A percentile compares a stretch with the other conserved stretches of the same genome.
These are phyloP conservation scores for Lablab purpureus DNA, from an alignment of 306 rosid species.

Conservation along the genomic window DNA sequence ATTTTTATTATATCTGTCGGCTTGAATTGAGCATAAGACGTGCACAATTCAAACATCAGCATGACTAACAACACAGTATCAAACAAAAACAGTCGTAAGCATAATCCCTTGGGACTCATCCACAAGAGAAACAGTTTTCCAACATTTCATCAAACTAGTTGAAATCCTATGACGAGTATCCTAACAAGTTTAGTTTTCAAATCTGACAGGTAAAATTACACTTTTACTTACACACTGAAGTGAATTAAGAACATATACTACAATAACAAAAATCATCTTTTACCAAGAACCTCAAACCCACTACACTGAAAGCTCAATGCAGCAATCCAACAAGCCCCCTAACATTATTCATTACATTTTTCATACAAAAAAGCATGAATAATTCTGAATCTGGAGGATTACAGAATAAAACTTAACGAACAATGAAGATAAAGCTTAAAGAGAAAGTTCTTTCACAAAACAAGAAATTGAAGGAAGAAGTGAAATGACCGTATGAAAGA, in stretches of 20 bases:
- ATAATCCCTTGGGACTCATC: not conserved
- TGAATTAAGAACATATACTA: not conserved
- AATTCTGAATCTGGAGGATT: conserved; percentile 19
- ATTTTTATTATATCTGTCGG: no score
- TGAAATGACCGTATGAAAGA: conserved; percentile 73
- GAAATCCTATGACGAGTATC: conserved; percentile 11
- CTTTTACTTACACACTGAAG: conserved; percentile 33
- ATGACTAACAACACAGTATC: not conserved
- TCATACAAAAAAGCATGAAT: not conserved
- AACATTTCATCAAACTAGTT: conserved; percentile 10
- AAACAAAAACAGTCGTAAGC: not conserved
- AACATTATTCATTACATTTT: not conserved
- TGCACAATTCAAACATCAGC: conserved; percentile 1
- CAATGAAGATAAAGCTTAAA: conserved; percentile 8
- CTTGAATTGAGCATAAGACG: no score
- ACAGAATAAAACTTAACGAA: conserved; percentile 7
- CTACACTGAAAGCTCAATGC: conserved; percentile 14
- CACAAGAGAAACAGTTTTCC: conserved; percentile 8
- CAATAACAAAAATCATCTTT: not conserved
- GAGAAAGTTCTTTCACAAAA: conserved; percentile 12
- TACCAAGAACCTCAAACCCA: not conserved
- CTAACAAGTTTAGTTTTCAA: conserved; percentile 38
- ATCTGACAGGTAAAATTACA: conserved; percentile 19
- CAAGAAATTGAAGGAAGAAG: conserved; percentile 23
- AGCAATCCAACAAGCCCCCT: not conserved